phyloP scores from a whole-genome alignment of 257 asterid genomes.

The Solanum etuberosum region DNA sequence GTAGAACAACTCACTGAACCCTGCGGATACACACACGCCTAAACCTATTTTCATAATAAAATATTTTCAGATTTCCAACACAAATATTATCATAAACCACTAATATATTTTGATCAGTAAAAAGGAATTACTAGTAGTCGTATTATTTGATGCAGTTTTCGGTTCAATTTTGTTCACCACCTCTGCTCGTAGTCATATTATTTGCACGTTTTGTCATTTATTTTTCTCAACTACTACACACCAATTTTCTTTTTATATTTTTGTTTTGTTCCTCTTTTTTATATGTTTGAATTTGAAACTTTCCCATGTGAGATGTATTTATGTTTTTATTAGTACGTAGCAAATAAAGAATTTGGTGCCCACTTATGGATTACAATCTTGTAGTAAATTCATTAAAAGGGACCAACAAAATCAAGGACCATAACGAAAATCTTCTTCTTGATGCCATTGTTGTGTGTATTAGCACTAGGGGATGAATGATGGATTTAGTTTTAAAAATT shows the following conservation, averaged over 20 bases:
- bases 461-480: neutral
- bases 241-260: too few relatives aligned
- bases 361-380: neutral
- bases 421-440: neutral
- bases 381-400: neutral
- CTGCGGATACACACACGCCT: neutral
- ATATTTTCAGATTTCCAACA: neutral
- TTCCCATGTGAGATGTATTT: neutral
- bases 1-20: neutral
- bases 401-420: neutral
- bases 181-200: neutral
- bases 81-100: neutral
- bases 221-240: neutral
- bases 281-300: neutral
- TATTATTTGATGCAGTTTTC: neutral
- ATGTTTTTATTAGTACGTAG: neutral
- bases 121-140: neutral
- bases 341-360: neutral
- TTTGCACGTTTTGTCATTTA: neutral
- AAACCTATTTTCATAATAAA: neutral
- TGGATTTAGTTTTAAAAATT: neutral
- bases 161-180: neutral
- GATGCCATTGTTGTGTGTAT: neutral
- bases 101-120: neutral
- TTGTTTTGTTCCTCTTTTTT: too few relatives aligned